A percentile compares a stretch with the other conserved stretches of the same genome.
These are phyloP conservation scores for Epicoccum nigrum DNA, from an alignment of 2,329 filamentous ascomycete species.

Conservation along the genomic window DNA sequence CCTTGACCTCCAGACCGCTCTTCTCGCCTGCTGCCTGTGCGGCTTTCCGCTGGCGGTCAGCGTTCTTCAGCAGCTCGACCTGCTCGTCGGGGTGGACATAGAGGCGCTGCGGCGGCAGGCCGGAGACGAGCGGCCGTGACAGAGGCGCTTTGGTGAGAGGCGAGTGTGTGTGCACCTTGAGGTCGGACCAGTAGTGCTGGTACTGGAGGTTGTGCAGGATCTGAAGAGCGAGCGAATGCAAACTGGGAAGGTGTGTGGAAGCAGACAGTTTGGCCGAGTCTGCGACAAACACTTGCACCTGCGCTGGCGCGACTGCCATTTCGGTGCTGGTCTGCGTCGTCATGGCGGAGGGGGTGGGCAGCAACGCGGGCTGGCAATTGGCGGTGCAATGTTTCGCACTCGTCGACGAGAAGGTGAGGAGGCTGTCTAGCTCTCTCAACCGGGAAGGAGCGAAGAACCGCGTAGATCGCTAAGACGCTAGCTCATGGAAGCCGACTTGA, in stretches of 20 bases:
- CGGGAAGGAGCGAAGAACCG: slow-evolving; percentile 43
- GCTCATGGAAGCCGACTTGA: slow-evolving; percentile 11
- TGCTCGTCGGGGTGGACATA: slow-evolving; percentile 86
- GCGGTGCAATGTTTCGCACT: slow-evolving; percentile 32
- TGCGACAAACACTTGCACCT: slow-evolving; percentile 41
- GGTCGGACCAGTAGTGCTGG: slow-evolving; percentile 75
- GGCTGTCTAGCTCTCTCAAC: slow-evolving; percentile 26
- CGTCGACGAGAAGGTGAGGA: slow-evolving; percentile 21
- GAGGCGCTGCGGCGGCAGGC: slow-evolving; percentile 72
- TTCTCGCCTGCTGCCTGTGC: slow-evolving; percentile 39
- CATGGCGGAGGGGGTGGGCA: slow-evolving; percentile 28
- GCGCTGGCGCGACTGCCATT: slow-evolving; percentile 36
- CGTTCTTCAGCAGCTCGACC: slow-evolving; percentile 70
- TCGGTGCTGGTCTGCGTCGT: slow-evolving; percentile 33
- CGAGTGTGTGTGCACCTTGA: slow-evolving; percentile 61
- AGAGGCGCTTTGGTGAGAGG: slow-evolving; percentile 50
- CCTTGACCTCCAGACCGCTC: slow-evolving; percentile 51
- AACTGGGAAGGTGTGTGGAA: slow-evolving; percentile 36
- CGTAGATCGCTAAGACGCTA: slow-evolving; percentile 20
- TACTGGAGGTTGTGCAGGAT: slow-evolving; percentile 74
- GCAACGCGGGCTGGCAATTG: slow-evolving; percentile 27
- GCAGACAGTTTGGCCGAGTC: slow-evolving; percentile 17
- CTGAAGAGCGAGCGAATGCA: slow-evolving; percentile 61
- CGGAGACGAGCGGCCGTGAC: slow-evolving; percentile 70
- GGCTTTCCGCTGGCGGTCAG: slow-evolving; percentile 53